Percentiles rank a stretch among this genome's conserved stretches.
Conservation (phyloP, 805 yeast species). For the Candida maltosa region DNA sequence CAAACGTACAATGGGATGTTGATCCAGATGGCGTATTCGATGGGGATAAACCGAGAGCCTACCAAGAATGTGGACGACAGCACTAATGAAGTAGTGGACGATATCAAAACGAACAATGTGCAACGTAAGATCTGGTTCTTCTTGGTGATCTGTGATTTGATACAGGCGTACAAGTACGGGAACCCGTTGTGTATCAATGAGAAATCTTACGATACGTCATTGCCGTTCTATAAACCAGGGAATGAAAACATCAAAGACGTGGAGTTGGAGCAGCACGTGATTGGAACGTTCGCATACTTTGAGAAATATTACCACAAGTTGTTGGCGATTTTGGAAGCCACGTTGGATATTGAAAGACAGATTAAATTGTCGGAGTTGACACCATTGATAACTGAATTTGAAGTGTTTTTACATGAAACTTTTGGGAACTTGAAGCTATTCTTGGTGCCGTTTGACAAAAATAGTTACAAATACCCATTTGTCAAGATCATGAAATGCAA, state of each 20-base stretch:
- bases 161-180: conserved; percentile 31
- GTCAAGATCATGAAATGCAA: conserved; percentile 23
- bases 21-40: conserved; percentile 62
- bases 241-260: conserved; percentile 30
- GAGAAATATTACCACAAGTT: conserved; percentile 25
- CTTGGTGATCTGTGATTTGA: conserved; percentile 24
- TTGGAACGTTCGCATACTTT: conserved; percentile 25
- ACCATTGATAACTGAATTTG: conserved; percentile 30
- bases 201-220: conserved; percentile 24
- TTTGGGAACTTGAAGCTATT: conserved; percentile 25
- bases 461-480: conserved; percentile 16
- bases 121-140: conserved; percentile 37
- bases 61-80: background rate
- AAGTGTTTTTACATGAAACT: conserved; percentile 22
- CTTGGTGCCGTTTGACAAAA: conserved; percentile 15
- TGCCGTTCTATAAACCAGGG: conserved; percentile 33
- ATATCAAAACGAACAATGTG: conserved; percentile 16
- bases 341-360: conserved; percentile 16
- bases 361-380: conserved; percentile 18
- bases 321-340: conserved; percentile 20
- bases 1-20: conserved; percentile 55
- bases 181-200: conserved; percentile 27
- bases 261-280: conserved; percentile 34
- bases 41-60: conserved; percentile 72
- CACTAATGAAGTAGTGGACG: conserved; percentile 52